Evolutionary conservation across 768 basidiomycete species (phyloP), one percentile per base, ranked within the genome.

Genomic region (Lactifluus volemus): DNA sequence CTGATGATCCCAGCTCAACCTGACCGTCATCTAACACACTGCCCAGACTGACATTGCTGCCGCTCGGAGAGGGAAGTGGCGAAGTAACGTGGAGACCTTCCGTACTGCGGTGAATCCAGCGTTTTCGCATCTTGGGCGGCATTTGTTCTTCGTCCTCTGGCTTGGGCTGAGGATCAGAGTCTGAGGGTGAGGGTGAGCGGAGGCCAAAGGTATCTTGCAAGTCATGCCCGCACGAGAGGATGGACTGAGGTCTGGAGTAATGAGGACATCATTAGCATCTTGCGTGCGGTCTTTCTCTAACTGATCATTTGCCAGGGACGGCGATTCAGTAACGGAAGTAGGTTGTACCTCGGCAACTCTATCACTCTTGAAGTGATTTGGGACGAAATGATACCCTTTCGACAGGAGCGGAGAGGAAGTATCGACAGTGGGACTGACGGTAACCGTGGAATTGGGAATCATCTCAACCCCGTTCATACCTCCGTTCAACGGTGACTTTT

Each of bases 391-490:
- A 36, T n/a, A 14, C 30, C 42, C 51, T 36, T 57, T 53, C 39
- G 38, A 38, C 8, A 17, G 30, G 7, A 30, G 21, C 3, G 32
- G 25, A 39, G 42, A 17, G 21, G 44, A 45, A 45, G 34, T 12
- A 49, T 57, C 58, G 15, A 65, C 67, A 14, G 67, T 62, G 50
- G 67, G 48, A n/a, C n/a, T 44, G 44, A 49, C 25, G 36, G 32
- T 42, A 5, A 21, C 44, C 17, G 51, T 29, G 14, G 25, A 12
- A 41, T 68, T 68, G 5, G 74, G 68, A 11, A 79, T 75, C 72
- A 85, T 77, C 74, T 85, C 84, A 30, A 85, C 79, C 0, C 84
- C 84, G 21, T 79, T 77, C 73, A 87, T 77, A 4, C 87, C 86
- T 1, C 86, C 84, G 45, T 78, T 79, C 58, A 74, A 75, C 7